Base-by-base conservation (phyloP, 305 asterid species). In the Fraxinus paxiana region DNA sequence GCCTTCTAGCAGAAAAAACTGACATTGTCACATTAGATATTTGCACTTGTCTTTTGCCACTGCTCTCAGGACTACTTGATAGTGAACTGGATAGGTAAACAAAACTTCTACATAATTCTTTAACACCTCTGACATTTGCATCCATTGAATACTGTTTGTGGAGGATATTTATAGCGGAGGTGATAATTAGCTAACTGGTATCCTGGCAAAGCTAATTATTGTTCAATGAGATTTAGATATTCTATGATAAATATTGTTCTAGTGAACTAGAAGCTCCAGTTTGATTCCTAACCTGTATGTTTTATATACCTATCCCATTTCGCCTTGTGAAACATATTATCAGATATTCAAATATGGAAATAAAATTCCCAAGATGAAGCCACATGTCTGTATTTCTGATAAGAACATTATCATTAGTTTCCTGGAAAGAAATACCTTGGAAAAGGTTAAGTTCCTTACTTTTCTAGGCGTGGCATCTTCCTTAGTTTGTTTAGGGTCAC, bases 1-100 rank as follows among this genome's bases (percentile, higher is more conserved):
- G 90, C 90, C 88, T 92, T 81, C 79, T 94, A 88, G 89, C 88
- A 31, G 98, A 92, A 85, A 94, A 90, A 89, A 79, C 82, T 34
- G 98, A 96, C 82, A 82, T 88, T 13, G 90, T 94, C 85, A 96
- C 98, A 35, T 83, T 96, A 80, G 99, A 96, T 79, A 87, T 89
- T 56, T 96, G 97, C 88, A 88, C 97, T n/a, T 89, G 93, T 88
- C 93, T 96, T 83, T 87, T 96, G 92, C 98, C 99, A 41, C 94
- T 93, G 82, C 88, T 96, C 78, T 67, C 92, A 3, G 90, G 89
- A 85, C 97, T 96, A 82, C 84, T 96, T 83, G 92, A 90, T 83
- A 93, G 97, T 88, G 87, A 89, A 82, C 84, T 86, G 91, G 98
- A 94, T 76, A 92, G 98, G 99, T 96, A 87, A 84, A 65, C 41